These are phyloP conservation scores for Linum trigynum DNA, from an alignment of 345 rosid species.

Conservation along the genomic window DNA sequence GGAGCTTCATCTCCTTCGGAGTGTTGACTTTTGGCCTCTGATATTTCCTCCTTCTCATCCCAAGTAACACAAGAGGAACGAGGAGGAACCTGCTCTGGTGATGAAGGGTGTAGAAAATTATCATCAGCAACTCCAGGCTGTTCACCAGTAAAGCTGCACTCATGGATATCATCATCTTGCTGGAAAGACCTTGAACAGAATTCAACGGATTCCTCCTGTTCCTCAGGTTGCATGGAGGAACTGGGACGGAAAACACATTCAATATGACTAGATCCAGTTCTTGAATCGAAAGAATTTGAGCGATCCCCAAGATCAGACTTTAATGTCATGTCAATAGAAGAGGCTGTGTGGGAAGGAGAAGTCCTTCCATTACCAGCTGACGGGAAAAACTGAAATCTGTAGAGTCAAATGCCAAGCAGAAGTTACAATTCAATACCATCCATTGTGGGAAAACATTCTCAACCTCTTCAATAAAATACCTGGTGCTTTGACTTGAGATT, in stretches of 20 bases:
- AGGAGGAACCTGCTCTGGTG: slow-evolving; percentile 28
- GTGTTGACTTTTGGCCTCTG: not conserved
- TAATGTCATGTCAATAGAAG: slow-evolving; percentile 36
- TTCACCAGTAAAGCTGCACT: slow-evolving; percentile 34
- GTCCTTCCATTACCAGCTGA: slow-evolving; percentile 30
- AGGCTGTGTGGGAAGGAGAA: slow-evolving; percentile 31
- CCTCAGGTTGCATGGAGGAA: slow-evolving; percentile 40
- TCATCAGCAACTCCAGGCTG: slow-evolving; percentile 26
- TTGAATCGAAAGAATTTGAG: slow-evolving; percentile 50
- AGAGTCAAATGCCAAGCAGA: slow-evolving; percentile 15
- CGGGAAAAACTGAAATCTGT: slow-evolving; percentile 51
- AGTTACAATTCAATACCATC: slow-evolving; percentile 13
- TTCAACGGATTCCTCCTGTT: slow-evolving; percentile 32
- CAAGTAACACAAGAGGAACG: slow-evolving; percentile 48
- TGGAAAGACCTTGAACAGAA: slow-evolving; percentile 33
- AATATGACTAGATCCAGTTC: slow-evolving; percentile 49
- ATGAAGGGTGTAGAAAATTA: slow-evolving; percentile 26
- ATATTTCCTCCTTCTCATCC: slow-evolving; percentile 26
- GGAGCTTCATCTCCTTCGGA: not conserved
- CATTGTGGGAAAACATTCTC: not conserved
- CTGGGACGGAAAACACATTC: slow-evolving; percentile 38
- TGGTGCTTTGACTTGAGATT: slow-evolving; percentile 36
- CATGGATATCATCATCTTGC: slow-evolving; percentile 25
- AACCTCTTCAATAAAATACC: slow-evolving; percentile 35
- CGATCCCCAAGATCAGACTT: slow-evolving; percentile 43